A percentile compares a stretch with the other conserved stretches of the same genome.
These are phyloP conservation scores for Aspergillus luchuensis DNA, from an alignment of 2,329 filamentous ascomycete species.

Conservation along the genomic window DNA sequence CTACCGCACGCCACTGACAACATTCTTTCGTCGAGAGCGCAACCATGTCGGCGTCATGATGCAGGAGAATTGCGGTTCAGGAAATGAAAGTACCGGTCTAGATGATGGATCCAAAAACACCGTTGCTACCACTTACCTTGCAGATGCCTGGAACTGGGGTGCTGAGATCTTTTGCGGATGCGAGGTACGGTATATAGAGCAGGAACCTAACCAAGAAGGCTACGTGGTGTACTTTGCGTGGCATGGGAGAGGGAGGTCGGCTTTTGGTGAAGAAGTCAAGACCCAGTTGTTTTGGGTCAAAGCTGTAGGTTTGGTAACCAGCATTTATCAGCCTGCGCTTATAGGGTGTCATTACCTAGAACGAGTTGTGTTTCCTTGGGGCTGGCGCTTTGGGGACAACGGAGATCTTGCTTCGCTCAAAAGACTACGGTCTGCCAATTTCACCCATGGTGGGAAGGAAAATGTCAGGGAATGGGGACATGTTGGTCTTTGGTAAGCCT, in stretches of 20 bases:
- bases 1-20: conserved; percentile 61
- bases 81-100: conserved; percentile 53
- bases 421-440: conserved; percentile 59
- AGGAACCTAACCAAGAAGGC: conserved; percentile 53
- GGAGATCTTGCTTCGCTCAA: conserved; percentile 65
- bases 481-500: conserved; percentile 6
- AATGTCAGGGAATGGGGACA: conserved; percentile 5
- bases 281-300: conserved; percentile 68
- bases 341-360: conserved; percentile 26
- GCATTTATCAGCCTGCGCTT: neutral
- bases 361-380: conserved; percentile 66
- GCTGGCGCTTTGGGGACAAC: conserved; percentile 67
- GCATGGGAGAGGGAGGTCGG: conserved; percentile 60
- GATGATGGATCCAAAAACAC: conserved; percentile 67
- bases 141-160: conserved; percentile 72
- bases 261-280: conserved; percentile 57
- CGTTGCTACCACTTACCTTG: conserved; percentile 62
- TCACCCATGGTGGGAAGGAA: conserved; percentile 56
- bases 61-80: conserved; percentile 26
- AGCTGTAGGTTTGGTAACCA: conserved; percentile 36
- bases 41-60: conserved; percentile 68
- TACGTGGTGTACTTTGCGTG: conserved; percentile 67
- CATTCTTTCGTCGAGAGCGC: conserved; percentile 61
- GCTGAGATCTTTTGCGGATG: conserved; percentile 71
- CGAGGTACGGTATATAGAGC: conserved; percentile 64